These are phyloP conservation scores for Clavulina sp. DNA, from an alignment of 768 basidiomycete genomes.

Conservation along the genomic window DNA sequence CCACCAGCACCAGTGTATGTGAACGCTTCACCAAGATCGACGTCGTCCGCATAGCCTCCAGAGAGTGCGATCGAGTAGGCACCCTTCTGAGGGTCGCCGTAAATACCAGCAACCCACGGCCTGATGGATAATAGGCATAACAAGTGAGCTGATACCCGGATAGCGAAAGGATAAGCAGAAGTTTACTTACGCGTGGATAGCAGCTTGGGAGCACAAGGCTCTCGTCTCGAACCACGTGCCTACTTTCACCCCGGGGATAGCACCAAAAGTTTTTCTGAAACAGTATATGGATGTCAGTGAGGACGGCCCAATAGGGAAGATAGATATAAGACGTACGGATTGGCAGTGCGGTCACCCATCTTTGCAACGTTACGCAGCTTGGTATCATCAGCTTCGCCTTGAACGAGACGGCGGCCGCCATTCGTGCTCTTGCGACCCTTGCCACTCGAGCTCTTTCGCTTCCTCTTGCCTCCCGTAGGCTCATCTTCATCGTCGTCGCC, in stretches of 20 bases:
- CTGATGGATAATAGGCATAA: slow-evolving; percentile 26
- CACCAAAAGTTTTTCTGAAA: slow-evolving; percentile 55
- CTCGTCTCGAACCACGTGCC: slow-evolving; percentile 73
- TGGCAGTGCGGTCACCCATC: not conserved
- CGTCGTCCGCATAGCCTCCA: slow-evolving; percentile 72
- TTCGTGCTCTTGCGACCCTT: too few species aligned
- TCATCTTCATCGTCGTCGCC: too few species aligned
- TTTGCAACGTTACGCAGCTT: not conserved
- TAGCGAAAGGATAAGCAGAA: not conserved
- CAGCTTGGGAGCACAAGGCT: slow-evolving; percentile 50
- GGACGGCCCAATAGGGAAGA: not conserved
- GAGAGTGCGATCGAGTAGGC: slow-evolving; percentile 77
- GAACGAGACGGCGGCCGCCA: too few species aligned
- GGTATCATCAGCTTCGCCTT: not conserved
- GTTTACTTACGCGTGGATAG: slow-evolving; percentile 63
- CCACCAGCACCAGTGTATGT: slow-evolving; percentile 38
- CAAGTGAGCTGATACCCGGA: not conserved
- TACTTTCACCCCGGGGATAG: slow-evolving; percentile 60
- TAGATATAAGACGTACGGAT: not conserved
- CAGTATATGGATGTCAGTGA: slow-evolving; percentile 10
- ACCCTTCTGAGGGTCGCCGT: slow-evolving; percentile 38
- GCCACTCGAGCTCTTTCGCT: too few species aligned
- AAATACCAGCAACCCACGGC: slow-evolving; percentile 73
- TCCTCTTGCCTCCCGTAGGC: too few species aligned
- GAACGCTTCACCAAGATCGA: slow-evolving; percentile 26